phyloP scores from a whole-genome alignment of 2,329 filamentous ascomycete species.

The Sporothrix mexicana region DNA sequence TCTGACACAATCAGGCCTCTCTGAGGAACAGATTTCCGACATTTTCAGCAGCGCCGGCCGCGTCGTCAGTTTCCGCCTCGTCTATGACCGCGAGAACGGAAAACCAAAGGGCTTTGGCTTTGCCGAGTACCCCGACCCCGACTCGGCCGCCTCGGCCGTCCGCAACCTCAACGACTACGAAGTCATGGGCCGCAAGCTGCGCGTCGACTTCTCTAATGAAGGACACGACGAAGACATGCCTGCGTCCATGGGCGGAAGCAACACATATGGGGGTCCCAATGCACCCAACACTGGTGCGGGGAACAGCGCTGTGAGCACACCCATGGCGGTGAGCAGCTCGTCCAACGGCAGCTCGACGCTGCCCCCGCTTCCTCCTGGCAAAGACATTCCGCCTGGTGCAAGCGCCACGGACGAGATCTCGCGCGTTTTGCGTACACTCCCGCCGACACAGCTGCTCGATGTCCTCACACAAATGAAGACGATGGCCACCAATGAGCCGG shows the following conservation, averaged over 20 bases:
- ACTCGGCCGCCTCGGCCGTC: slow-evolving; percentile 88
- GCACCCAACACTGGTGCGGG: not conserved
- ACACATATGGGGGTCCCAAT: not conserved
- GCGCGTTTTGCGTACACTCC: slow-evolving; percentile 83
- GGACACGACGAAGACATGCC: slow-evolving; percentile 68
- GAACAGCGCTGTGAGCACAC: not conserved
- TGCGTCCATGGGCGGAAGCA: slow-evolving; percentile 26
- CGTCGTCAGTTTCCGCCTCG: slow-evolving; percentile 88
- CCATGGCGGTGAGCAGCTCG: not conserved
- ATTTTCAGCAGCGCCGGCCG: slow-evolving; percentile 91
- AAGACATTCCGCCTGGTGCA: slow-evolving; percentile 81
- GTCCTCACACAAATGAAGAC: slow-evolving; percentile 94
- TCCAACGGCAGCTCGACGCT: slow-evolving; percentile 49
- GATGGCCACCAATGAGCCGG: slow-evolving; percentile 79
- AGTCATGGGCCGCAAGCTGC: slow-evolving; percentile 90
- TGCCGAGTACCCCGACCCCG: slow-evolving; percentile 88
- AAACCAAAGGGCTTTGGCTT: slow-evolving; percentile 97
- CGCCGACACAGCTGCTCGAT: slow-evolving; percentile 87
- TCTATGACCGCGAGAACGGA: slow-evolving; percentile 94
- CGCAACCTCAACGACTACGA: slow-evolving; percentile 95
- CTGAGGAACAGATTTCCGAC: slow-evolving; percentile 93
- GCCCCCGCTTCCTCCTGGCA: slow-evolving; percentile 82
- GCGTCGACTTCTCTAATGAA: slow-evolving; percentile 96
- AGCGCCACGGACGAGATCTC: slow-evolving; percentile 91
- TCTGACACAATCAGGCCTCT: slow-evolving; percentile 70